Evolutionary conservation across 108 stramenopile species (phyloP), one percentile per base, ranked within the genome.

Genomic region (Seminavis robusta): DNA sequence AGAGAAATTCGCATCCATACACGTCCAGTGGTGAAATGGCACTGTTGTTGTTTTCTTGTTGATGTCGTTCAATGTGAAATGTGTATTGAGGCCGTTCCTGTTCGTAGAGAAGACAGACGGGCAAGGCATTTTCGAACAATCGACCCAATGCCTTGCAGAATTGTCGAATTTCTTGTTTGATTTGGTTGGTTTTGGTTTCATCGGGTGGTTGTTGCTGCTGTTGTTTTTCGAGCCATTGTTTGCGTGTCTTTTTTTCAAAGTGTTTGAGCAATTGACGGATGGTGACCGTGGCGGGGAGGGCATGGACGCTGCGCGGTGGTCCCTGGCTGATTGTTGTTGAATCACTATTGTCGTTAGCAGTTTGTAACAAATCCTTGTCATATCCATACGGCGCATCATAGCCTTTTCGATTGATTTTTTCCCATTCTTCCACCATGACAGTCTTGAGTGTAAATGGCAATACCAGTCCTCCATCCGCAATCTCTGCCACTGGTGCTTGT

Each of bases 31-130:
- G 51, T 20, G 42, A 52, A 1, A 9, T 2, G 3, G 26, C 19
- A n/a, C 33, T 25, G 3, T 41, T 43, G 56, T 50, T 0, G 21
- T 26, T 48, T 52, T 56, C 20, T 44, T 17, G 9, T 1, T n/a
- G 21, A 42, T 45, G 47, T 50, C 65, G 17, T 45, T 45, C 24
- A 44, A 46, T 33, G 61, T 47, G 24, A 61, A 65, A 64, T 29
- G 70, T 54, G 71, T 79, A 82, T 44, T 91, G 84, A n/a, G 74
- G 64, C 11, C 81, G 52, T 64, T 92, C 90, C 38, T 80, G 53
- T 3, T 56, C 58, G 76, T 83, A 92, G 19, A 92, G 59, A 2
- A 92, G 53, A 46, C 63, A 64, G 11, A 59, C 55, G 3, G 85
- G 90, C 40, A 91, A 59, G 40, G 83, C 72, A 17, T 74, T 51